These are phyloP conservation scores for Postia placenta DNA, from an alignment of 768 basidiomycete genomes.

Conservation along the genomic window DNA sequence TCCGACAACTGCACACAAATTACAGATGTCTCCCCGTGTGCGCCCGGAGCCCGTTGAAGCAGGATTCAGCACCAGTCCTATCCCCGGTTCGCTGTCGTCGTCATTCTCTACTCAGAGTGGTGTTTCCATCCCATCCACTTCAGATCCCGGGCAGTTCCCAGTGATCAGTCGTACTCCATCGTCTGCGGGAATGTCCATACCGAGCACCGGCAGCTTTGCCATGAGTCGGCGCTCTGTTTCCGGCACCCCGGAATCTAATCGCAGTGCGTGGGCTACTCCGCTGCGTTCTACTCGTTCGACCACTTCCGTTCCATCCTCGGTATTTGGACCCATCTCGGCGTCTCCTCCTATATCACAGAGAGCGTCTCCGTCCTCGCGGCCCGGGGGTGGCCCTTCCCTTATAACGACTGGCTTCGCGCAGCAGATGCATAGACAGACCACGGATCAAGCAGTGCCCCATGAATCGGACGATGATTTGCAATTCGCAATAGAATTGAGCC, in stretches of 20 bases:
- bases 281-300: slow-evolving; percentile 17
- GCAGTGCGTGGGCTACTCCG: slow-evolving; percentile 28
- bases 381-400: neutral
- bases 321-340: neutral
- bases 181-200: slow-evolving; percentile 18
- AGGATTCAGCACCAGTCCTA: slow-evolving; percentile 29
- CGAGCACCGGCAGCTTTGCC: slow-evolving; percentile 9
- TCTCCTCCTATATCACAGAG: neutral
- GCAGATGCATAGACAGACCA: slow-evolving; percentile 1
- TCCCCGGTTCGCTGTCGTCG: slow-evolving; percentile 8
- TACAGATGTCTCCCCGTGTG: slow-evolving; percentile 48
- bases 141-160: slow-evolving; percentile 28
- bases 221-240: slow-evolving; percentile 12
- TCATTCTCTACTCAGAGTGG: neutral
- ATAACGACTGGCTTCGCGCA: slow-evolving; percentile 3
- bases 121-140: slow-evolving; percentile 10
- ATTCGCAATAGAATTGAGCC: slow-evolving; percentile 63
- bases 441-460: neutral
- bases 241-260: slow-evolving; percentile 17
- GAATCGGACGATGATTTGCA: slow-evolving; percentile 56
- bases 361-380: neutral
- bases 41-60: slow-evolving; percentile 53
- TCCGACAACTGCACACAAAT: slow-evolving; percentile 41
- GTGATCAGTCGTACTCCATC: slow-evolving; percentile 26
- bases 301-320: slow-evolving; percentile 16